Conservation (phyloP, 2,329 filamentous ascomycete species). For the Rutstroemia sydowiana region DNA sequence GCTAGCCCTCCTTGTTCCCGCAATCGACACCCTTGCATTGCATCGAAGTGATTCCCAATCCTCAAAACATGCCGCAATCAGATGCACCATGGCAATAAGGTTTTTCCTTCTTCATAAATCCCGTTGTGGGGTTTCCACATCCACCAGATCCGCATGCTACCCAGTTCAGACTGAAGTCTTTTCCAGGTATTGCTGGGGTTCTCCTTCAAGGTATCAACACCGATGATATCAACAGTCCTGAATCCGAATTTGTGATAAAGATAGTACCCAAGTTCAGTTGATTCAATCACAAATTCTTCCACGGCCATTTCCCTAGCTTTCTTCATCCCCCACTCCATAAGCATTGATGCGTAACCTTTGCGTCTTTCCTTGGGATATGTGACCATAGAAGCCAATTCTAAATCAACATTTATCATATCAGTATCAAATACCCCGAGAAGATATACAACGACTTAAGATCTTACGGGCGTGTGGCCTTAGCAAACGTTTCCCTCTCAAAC, state of each 20-base stretch:
- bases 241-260: constrained; percentile 7
- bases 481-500: not conserved
- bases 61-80: no score
- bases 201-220: not conserved
- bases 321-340: not conserved
- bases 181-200: not conserved
- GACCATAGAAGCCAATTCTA: not conserved
- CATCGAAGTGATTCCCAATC: no score
- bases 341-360: not conserved
- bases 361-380: not conserved
- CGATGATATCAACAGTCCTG: not conserved
- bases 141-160: not conserved
- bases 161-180: not conserved
- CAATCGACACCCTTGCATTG: no score
- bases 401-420: not conserved
- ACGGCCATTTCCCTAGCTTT: not conserved
- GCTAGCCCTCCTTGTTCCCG: no score
- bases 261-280: not conserved
- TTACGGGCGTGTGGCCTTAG: not conserved
- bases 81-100: not conserved
- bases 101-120: not conserved
- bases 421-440: not conserved
- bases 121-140: not conserved
- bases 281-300: not conserved
- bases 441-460: not conserved